Conservation (phyloP, 345 rosid genomes). For the Eutrema japonicum region DNA sequence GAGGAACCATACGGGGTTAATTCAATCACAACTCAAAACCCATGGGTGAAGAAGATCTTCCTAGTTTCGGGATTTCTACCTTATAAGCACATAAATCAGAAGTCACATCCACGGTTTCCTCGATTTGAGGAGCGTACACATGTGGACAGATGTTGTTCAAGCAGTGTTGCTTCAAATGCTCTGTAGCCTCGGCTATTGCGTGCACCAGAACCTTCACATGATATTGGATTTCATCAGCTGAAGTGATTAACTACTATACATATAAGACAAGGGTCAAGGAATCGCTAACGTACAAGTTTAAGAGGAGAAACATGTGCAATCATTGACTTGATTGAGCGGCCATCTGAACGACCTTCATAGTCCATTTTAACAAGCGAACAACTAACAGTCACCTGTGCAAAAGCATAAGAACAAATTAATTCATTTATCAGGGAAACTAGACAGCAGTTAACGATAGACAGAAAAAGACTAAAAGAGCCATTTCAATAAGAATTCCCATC, state of each 20-base stretch:
- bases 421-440: not conserved
- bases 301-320: constrained; percentile 93
- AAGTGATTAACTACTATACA: constrained; percentile 12
- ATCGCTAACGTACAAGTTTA: constrained; percentile 70
- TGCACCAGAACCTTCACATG: constrained; percentile 85
- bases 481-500: not conserved
- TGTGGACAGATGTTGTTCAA: constrained; percentile 81
- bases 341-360: constrained; percentile 95
- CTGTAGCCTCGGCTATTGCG: constrained; percentile 96
- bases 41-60: not conserved
- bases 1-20: constrained; percentile 29
- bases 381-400: constrained; percentile 84
- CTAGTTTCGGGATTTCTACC: constrained; percentile 49
- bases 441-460: not conserved
- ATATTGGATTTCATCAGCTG: not conserved
- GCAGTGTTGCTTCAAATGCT: constrained; percentile 95
- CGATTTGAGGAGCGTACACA: constrained; percentile 90
- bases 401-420: constrained; percentile 32
- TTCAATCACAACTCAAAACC: constrained; percentile 1
- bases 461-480: constrained; percentile 5
- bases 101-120: constrained; percentile 91
- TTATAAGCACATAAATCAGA: constrained; percentile 97
- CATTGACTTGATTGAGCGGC: constrained; percentile 89
- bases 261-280: constrained; percentile 23
- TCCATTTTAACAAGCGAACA: constrained; percentile 83